These are phyloP conservation scores for Penicillium sumatraense DNA, from an alignment of 2,329 filamentous ascomycete species.

Conservation along the genomic window DNA sequence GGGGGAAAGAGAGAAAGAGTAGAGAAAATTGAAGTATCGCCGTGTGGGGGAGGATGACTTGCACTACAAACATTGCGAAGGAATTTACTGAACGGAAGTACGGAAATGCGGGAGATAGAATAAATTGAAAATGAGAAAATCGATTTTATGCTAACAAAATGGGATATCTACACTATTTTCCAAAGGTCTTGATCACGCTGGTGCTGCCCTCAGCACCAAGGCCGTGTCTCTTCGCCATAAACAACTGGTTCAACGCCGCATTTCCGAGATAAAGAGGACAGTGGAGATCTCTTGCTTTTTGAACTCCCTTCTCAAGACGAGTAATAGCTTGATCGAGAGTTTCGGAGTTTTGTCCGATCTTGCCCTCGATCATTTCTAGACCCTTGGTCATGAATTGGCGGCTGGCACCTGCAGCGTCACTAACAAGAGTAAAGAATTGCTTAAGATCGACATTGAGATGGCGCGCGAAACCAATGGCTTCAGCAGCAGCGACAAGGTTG, in stretches of 20 bases:
- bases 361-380: conserved; percentile 41
- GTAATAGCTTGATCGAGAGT: conserved; percentile 43
- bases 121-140: not conserved
- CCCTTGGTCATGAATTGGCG: conserved; percentile 49
- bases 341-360: conserved; percentile 32
- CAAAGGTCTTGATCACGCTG: conserved; percentile 40
- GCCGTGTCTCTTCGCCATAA: conserved; percentile 37
- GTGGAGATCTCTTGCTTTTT: conserved; percentile 46
- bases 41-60: not conserved
- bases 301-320: conserved; percentile 47
- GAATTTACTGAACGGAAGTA: too few relatives aligned
- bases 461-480: conserved; percentile 54
- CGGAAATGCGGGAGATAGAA: not conserved
- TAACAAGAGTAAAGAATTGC: conserved; percentile 53
- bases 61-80: too few relatives aligned
- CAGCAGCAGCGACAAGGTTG: conserved; percentile 55
- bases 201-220: conserved; percentile 35
- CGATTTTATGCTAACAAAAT: not conserved
- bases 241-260: conserved; percentile 40
- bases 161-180: conserved; percentile 16
- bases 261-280: conserved; percentile 45
- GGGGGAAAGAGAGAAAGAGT: not conserved
- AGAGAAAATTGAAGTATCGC: not conserved
- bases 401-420: conserved; percentile 53
- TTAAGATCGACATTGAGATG: conserved; percentile 50